Base-by-base conservation (phyloP, 2,329 filamentous ascomycete species). In the Zymoseptoria pseudotritici region DNA sequence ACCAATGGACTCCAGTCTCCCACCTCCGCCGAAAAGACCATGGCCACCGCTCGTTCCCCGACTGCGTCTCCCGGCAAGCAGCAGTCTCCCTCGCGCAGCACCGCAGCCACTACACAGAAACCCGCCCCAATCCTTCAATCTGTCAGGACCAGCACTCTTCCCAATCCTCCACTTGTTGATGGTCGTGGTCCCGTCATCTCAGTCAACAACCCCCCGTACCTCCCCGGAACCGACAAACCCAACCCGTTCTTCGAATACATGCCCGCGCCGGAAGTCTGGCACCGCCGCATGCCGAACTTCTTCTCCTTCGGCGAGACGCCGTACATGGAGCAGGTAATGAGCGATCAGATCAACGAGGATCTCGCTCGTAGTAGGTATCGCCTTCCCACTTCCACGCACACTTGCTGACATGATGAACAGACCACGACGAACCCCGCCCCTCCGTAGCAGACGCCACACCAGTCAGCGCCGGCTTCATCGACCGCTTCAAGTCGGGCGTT, bases 281-380 rank as follows among this genome's bases (percentile, higher is more conserved):
- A 71, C 54, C 62, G 68, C 19, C 63, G 65, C 24, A 70, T 70
- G 65, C 66, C 69, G 26, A 61, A 64, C 2, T 64, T 58, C 54
- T 72, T 73, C 56, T 64, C 67, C 5, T 72, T 71, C 26, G 70
- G 69, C 26, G 71, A 73, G 59, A 73, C 70, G 50, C 66, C 67
- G 31, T 65, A 63, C 42, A 69, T 69, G 65, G 65, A 69, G 61
- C 53, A 62, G 52, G 55, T 63, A 21, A 58, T 66, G 50, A 70
- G 70, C 50, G 58, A 61, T 50, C 63, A 70, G 61, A 71, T 73
- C 49, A 63, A 65, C 24, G 59, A 60, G 21, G 71, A 73, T 61
- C 58, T 73, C 9, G 55, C 59, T 17, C 64, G 66, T 50, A 60
- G 70, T 69, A 58, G 66, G 67, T 63, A 9, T 2, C 42, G 10